phyloP scores from a whole-genome alignment of 768 basidiomycete genomes.

The Trametes elegans region DNA sequence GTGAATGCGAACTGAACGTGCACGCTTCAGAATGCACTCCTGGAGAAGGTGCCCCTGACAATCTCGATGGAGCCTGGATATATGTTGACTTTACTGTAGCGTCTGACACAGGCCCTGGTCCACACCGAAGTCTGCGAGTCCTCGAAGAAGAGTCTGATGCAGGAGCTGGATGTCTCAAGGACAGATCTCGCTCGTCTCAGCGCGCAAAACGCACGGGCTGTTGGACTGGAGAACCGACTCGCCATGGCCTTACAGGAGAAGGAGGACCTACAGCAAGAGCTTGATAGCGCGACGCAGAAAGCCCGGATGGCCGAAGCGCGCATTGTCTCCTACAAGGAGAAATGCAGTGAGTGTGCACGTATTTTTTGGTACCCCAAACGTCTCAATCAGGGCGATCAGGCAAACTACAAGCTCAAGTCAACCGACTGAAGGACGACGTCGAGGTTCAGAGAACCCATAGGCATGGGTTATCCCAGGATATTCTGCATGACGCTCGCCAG shows the following conservation, averaged over 20 bases:
- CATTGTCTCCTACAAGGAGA: constrained; percentile 61
- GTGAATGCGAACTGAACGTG: neutral
- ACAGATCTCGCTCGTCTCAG: constrained; percentile 64
- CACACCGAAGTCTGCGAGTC: constrained; percentile 81
- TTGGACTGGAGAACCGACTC: constrained; percentile 69
- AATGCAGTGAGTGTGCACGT: constrained; percentile 51
- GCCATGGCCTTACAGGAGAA: constrained; percentile 66
- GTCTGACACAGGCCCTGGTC: constrained; percentile 73
- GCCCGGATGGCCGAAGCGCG: constrained; percentile 68
- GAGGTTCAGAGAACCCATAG: constrained; percentile 60
- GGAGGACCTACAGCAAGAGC: constrained; percentile 83
- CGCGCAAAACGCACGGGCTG: constrained; percentile 64
- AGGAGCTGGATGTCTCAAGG: constrained; percentile 75
- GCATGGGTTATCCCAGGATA: constrained; percentile 62
- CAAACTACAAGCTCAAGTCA: constrained; percentile 68
- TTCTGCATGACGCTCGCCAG: constrained; percentile 63
- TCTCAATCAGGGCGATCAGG: too few relatives aligned
- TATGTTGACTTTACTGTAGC: constrained; percentile 39
- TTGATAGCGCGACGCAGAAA: constrained; percentile 65
- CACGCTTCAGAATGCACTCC: constrained; percentile 24
- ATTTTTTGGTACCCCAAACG: too few relatives aligned
- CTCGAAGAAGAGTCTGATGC: constrained; percentile 69
- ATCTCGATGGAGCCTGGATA: neutral
- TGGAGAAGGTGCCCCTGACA: constrained; percentile 33
- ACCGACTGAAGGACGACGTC: constrained; percentile 59